Conservation (phyloP, 2,329 filamentous ascomycete genomes). For the Fusarium napiforme region DNA sequence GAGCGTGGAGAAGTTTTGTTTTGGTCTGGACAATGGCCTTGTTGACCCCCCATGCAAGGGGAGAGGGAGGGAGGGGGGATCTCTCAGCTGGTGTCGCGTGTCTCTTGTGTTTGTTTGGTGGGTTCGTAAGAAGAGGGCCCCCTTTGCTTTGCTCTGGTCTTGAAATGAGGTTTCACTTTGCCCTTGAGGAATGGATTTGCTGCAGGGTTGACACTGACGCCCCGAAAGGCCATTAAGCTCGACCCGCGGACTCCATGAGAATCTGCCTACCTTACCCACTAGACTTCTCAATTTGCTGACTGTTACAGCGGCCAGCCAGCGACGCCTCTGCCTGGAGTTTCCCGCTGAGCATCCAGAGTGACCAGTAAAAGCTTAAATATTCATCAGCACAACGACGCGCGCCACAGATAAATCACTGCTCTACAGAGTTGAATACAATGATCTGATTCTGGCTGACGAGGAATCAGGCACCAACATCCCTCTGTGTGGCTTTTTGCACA, state of each 20-base stretch:
- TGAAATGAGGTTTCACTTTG: neutral
- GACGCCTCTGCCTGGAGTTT: neutral
- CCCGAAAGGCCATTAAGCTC: neutral
- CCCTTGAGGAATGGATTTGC: neutral
- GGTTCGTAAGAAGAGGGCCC: neutral
- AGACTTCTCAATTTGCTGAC: neutral
- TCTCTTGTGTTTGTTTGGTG: neutral
- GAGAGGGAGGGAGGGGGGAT: too few species aligned
- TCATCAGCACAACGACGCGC: neutral
- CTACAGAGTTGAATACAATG: neutral
- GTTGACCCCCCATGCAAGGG: neutral
- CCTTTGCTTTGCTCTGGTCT: neutral
- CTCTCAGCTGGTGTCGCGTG: neutral
- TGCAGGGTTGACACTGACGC: constrained; percentile 7
- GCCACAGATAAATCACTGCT: neutral
- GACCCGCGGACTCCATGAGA: neutral
- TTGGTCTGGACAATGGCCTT: neutral
- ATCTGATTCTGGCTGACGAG: neutral
- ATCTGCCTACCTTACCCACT: neutral
- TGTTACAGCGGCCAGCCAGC: neutral
- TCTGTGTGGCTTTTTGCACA: neutral
- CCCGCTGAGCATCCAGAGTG: neutral
- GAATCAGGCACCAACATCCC: neutral
- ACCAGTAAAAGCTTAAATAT: neutral
- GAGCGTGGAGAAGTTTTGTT: neutral